A percentile compares a stretch with the other conserved stretches of the same genome.
These are phyloP conservation scores for Tagetes erecta DNA, from an alignment of 129 eudicot species.

Conservation along the genomic window DNA sequence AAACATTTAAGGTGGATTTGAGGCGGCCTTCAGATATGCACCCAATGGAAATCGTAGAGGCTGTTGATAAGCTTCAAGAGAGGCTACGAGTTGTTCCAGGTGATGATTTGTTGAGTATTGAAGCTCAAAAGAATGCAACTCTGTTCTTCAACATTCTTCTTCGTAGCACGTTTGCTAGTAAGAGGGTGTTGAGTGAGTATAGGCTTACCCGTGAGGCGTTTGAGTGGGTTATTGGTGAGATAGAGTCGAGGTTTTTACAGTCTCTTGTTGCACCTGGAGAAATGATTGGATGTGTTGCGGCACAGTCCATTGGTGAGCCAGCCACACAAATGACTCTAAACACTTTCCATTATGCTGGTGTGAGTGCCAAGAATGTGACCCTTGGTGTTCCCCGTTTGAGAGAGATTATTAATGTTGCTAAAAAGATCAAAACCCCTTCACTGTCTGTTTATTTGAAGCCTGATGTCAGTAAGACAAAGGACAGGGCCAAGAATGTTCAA, in stretches of 20 bases:
- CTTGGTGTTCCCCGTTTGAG: conserved; percentile 96
- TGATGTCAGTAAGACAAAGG: conserved; percentile 72
- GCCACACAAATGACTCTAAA: conserved; percentile 98
- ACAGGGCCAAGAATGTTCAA: conserved; percentile 86
- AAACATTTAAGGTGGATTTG: conserved; percentile 79
- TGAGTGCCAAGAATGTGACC: conserved; percentile 97
- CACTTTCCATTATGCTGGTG: conserved; percentile 99
- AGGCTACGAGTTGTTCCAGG: conserved; percentile 91
- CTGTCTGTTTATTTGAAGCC: conserved; percentile 86
- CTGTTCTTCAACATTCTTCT: conserved; percentile 88
- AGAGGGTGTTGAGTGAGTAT: conserved; percentile 82
- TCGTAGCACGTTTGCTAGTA: conserved; percentile 91
- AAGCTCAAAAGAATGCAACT: conserved; percentile 96
- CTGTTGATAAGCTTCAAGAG: conserved; percentile 93
- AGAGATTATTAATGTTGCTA: conserved; percentile 94
- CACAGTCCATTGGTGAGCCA: conserved; percentile 98
- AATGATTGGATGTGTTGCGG: conserved; percentile 99
- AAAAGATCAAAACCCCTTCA: conserved; percentile 96
- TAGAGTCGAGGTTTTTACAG: conserved; percentile 90
- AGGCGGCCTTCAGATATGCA: conserved; percentile 94
- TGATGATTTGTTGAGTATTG: conserved; percentile 85
- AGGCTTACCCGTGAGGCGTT: conserved; percentile 86
- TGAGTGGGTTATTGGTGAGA: conserved; percentile 97
- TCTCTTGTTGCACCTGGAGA: conserved; percentile 98
- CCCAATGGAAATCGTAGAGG: conserved; percentile 96